These are phyloP conservation scores for Haplosporangium sp. DNA, from an alignment of 371 early-diverging fungal genomes.

Conservation along the genomic window DNA sequence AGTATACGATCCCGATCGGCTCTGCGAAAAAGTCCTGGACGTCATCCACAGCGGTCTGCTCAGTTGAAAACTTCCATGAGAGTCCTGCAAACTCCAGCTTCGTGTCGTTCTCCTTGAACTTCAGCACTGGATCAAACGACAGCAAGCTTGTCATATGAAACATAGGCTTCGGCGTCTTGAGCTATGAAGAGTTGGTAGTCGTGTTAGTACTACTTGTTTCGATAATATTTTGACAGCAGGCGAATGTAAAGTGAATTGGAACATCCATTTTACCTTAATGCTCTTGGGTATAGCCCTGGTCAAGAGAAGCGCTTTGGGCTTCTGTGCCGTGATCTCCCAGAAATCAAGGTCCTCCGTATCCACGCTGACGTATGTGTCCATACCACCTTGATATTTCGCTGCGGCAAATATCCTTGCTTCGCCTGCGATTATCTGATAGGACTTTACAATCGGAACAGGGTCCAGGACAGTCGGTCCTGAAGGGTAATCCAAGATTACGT, in stretches of 20 bases:
- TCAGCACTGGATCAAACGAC: conserved; percentile 54
- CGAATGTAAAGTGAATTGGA: not conserved
- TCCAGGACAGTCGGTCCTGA: conserved; percentile 27
- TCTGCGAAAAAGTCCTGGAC: conserved; percentile 60
- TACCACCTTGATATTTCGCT: conserved; percentile 64
- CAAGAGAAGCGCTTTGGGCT: conserved; percentile 52
- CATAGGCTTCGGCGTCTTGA: conserved; percentile 56
- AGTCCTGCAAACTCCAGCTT: conserved; percentile 63
- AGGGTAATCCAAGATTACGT: conserved; percentile 52
- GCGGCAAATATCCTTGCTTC: conserved; percentile 70
- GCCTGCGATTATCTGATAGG: conserved; percentile 62
- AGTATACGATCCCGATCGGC: conserved; percentile 42
- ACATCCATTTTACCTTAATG: conserved; percentile 57
- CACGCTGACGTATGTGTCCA: conserved; percentile 65
- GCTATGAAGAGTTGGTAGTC: conserved; percentile 1
- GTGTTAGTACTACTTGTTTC: too few species aligned
- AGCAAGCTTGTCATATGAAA: conserved; percentile 64
- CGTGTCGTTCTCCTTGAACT: conserved; percentile 63
- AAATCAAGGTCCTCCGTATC: conserved; percentile 68
- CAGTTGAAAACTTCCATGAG: conserved; percentile 59
- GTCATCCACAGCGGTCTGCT: conserved; percentile 55
- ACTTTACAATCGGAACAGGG: conserved; percentile 29
- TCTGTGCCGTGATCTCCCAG: conserved; percentile 56
- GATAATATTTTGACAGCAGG: not conserved
- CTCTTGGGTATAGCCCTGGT: conserved; percentile 61